A percentile compares a stretch with the other conserved stretches of the same genome.
phyloP scores from a whole-genome alignment of 768 basidiomycete genomes.

The Phaffia australis region DNA sequence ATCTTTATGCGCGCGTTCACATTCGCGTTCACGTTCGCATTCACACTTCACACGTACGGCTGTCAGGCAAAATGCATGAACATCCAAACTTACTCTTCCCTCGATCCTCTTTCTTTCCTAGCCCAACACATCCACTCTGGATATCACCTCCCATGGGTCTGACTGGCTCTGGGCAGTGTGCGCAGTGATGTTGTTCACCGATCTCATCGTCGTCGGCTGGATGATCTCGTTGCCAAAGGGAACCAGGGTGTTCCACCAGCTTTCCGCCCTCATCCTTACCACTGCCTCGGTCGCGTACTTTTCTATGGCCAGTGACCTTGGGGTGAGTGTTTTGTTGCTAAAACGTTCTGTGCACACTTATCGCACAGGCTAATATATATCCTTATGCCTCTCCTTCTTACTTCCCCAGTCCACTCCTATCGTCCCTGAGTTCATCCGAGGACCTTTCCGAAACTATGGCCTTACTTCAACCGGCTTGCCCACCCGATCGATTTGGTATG shows the following conservation, averaged over 20 bases:
- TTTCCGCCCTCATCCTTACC: conserved; percentile 40
- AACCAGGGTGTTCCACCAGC: conserved; percentile 46
- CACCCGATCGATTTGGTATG: conserved; percentile 41
- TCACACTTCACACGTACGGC: too few relatives aligned
- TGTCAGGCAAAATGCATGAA: too few relatives aligned
- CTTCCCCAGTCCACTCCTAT: conserved; percentile 39
- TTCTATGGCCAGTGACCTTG: conserved; percentile 2
- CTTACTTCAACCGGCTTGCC: conserved; percentile 5
- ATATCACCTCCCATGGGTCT: conserved; percentile 44
- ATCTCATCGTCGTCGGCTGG: conserved; percentile 41
- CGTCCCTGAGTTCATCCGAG: conserved; percentile 42
- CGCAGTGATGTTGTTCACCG: conserved; percentile 44
- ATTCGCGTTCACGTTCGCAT: too few relatives aligned
- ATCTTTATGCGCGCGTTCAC: too few relatives aligned
- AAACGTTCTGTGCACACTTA: neutral
- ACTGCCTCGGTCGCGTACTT: conserved; percentile 39
- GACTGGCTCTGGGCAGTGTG: conserved; percentile 52
- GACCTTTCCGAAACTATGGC: neutral
- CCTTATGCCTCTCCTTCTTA: neutral
- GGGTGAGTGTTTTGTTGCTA: conserved; percentile 43
- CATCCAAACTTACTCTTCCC: neutral
- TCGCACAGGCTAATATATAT: neutral
- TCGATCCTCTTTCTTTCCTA: neutral
- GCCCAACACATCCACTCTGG: neutral
- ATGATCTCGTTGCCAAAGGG: conserved; percentile 40